Evolutionary conservation across 2,329 filamentous ascomycete species (phyloP).

Genomic region (Fusarium fujikuroi): DNA sequence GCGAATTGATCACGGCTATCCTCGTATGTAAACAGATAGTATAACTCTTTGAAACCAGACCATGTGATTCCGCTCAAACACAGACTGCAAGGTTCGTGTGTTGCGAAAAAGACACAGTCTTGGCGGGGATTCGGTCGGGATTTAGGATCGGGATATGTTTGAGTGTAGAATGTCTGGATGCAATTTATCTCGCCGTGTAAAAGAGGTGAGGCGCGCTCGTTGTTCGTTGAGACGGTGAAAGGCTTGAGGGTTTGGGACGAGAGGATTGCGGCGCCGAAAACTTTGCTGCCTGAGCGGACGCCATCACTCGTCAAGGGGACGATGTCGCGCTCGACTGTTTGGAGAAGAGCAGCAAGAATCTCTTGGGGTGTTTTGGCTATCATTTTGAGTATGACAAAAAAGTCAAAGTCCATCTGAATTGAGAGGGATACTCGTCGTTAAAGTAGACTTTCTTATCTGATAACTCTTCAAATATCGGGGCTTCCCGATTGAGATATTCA

Average conservation of each 20-base stretch:
- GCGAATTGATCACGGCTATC: constrained; percentile 66
- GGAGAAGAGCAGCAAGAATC: constrained; percentile 55
- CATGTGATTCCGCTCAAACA: constrained; percentile 68
- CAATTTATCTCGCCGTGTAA: constrained; percentile 70
- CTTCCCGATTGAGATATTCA: neutral
- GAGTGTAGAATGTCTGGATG: constrained; percentile 66
- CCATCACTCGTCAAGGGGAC: constrained; percentile 62
- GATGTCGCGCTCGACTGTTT: constrained; percentile 57
- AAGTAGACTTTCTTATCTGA: constrained; percentile 13
- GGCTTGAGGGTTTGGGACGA: constrained; percentile 53
- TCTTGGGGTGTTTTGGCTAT: constrained; percentile 12
- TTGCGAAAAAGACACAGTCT: constrained; percentile 68
- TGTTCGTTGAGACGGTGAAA: constrained; percentile 64
- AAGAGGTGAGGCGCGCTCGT: constrained; percentile 64
- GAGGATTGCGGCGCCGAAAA: constrained; percentile 68
- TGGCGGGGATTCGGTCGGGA: constrained; percentile 52
- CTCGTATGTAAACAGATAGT: constrained; percentile 69
- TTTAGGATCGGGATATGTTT: constrained; percentile 47
- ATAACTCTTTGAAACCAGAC: constrained; percentile 66
- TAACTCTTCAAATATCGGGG: neutral
- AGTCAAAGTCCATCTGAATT: rapidly evolving
- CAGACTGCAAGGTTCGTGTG: constrained; percentile 68
- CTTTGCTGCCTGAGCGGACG: constrained; percentile 63
- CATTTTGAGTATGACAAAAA: neutral
- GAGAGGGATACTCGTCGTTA: neutral